Conservation (phyloP, 768 basidiomycete species). For the Saitozyma sp. region DNA sequence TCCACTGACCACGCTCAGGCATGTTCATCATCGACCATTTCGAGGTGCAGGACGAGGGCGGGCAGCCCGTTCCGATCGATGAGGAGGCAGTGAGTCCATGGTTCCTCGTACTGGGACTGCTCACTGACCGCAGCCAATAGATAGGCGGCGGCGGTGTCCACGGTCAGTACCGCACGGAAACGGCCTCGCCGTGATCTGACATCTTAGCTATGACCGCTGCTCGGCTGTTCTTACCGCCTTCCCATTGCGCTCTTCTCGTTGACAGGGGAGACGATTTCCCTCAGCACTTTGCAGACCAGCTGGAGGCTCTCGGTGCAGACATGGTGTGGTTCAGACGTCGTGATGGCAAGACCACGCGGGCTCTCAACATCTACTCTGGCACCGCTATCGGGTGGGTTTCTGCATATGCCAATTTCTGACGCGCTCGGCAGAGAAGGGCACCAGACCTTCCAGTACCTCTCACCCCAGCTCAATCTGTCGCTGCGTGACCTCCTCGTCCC, state of each 20-base stretch:
- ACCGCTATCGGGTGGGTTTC: constrained; percentile 28
- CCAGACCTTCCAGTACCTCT: constrained; percentile 43
- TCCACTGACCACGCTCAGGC: constrained; percentile 16
- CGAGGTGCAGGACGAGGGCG: constrained; percentile 21
- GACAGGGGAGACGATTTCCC: constrained; percentile 44
- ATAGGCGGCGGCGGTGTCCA: constrained; percentile 45
- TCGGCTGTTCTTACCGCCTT: constrained; percentile 38
- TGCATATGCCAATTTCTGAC: neutral
- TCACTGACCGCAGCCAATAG: constrained; percentile 9
- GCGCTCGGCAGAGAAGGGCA: constrained; percentile 33
- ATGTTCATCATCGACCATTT: constrained; percentile 49
- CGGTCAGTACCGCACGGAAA: constrained; percentile 18
- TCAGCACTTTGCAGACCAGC: constrained; percentile 6
- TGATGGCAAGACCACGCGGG: constrained; percentile 34
- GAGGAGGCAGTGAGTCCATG: constrained; percentile 26
- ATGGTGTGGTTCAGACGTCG: constrained; percentile 37
- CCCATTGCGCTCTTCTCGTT: constrained; percentile 28
- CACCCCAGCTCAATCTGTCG: constrained; percentile 25
- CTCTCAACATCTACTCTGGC: constrained; percentile 44
- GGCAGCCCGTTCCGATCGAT: constrained; percentile 15
- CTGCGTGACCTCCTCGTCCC: constrained; percentile 30
- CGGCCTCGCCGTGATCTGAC: neutral
- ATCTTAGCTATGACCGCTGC: constrained; percentile 37
- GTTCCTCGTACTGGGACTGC: neutral
- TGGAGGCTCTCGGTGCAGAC: constrained; percentile 21